A percentile compares a stretch with the other conserved stretches of the same genome.
phyloP scores from a whole-genome alignment of 2,329 filamentous ascomycete genomes.

The Exophiala xenobiotica region DNA sequence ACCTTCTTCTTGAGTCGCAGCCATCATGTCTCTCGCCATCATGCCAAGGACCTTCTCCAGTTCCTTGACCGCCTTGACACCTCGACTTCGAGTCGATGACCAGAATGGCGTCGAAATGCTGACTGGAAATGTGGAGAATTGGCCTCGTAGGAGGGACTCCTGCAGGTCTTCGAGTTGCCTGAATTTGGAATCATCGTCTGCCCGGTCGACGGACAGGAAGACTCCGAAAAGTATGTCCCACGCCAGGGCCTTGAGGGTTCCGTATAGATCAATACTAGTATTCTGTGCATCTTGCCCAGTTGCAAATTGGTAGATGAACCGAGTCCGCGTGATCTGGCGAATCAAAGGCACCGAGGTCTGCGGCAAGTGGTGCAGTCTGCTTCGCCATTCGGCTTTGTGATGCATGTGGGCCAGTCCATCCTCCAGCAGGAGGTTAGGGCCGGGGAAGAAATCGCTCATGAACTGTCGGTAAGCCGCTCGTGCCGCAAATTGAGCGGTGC shows the following conservation, averaged over 20 bases:
- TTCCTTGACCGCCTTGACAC: background rate
- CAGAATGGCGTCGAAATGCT: background rate
- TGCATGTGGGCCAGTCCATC: constrained; percentile 1
- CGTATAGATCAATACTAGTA: background rate
- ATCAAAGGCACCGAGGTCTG: background rate
- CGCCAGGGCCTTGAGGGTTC: background rate
- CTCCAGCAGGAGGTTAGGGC: constrained; percentile 5
- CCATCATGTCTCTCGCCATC: background rate
- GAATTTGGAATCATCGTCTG: background rate
- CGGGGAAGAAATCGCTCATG: constrained; percentile 10
- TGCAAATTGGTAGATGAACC: background rate
- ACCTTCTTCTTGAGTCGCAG: background rate
- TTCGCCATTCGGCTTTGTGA: background rate
- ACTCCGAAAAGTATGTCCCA: background rate
- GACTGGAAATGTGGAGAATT: background rate
- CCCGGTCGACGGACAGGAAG: background rate
- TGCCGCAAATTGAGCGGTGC: background rate
- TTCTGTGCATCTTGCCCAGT: background rate
- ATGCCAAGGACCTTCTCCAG: background rate
- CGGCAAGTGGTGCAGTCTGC: background rate
- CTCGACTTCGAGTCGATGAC: background rate
- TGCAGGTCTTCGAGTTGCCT: background rate
- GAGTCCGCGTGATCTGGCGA: background rate
- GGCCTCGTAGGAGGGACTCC: background rate
- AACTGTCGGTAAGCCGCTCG: constrained; percentile 10